Percentiles rank a stretch among this genome's conserved stretches.
Evolutionary conservation across 495 filamentous ascomycete species (phyloP).

Genomic region (Polyplosphaeria fusca): DNA sequence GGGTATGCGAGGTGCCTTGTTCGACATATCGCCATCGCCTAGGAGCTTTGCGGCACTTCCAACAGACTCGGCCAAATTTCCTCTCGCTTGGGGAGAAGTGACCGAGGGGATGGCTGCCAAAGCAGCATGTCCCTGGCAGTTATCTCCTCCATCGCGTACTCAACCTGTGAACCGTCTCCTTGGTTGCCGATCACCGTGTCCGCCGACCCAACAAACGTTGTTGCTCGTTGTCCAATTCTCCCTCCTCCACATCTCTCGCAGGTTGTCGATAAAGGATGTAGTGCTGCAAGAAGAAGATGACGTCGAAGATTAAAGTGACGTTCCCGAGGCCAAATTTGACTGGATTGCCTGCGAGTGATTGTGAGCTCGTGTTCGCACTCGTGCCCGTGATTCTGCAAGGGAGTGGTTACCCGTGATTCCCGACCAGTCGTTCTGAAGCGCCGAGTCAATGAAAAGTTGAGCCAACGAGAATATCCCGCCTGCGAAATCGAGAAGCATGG

Average conservation of each 20-base stretch:
- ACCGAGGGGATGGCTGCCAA: too few relatives aligned
- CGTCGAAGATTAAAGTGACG: constrained; percentile 79
- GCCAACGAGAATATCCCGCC: constrained; percentile 79
- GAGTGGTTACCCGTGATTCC: constrained; percentile 74
- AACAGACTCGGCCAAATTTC: too few relatives aligned
- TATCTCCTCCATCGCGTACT: too few relatives aligned
- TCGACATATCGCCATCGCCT: too few relatives aligned
- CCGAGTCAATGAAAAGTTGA: constrained; percentile 81
- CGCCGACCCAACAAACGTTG: too few relatives aligned
- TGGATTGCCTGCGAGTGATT: constrained; percentile 50
- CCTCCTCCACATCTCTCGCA: constrained; percentile 17
- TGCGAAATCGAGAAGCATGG: constrained; percentile 78
- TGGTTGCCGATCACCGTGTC: too few relatives aligned
- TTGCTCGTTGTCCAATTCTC: constrained; percentile 14
- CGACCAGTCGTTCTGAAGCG: constrained; percentile 79
- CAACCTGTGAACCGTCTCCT: too few relatives aligned
- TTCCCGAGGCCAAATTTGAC: constrained; percentile 84
- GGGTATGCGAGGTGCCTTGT: too few relatives aligned
- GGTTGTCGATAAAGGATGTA: constrained; percentile 51
- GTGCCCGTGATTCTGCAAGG: background rate
- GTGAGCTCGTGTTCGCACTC: background rate
- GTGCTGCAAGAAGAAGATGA: constrained; percentile 83
- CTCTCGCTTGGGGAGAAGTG: too few relatives aligned
- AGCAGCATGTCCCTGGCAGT: too few relatives aligned
- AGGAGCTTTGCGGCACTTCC: too few relatives aligned